Percentiles rank a stretch among this genome's conserved stretches.
Evolutionary conservation across 768 basidiomycete genomes (phyloP).

Genomic region (Suillus subluteus): DNA sequence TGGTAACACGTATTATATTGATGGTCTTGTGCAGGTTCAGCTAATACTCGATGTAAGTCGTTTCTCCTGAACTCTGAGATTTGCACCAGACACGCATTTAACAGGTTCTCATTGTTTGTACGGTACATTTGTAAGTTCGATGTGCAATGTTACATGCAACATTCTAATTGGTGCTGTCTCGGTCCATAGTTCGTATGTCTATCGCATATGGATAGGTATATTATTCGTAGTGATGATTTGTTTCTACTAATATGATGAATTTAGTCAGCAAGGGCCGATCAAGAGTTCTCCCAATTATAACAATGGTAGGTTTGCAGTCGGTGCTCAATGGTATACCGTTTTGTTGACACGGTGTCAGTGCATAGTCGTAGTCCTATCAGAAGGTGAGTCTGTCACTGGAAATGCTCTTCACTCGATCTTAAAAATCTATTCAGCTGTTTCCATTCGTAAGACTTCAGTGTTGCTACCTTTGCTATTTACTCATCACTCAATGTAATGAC

Average conservation of each 20-base stretch:
- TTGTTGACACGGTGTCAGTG: neutral
- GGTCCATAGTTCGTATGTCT: neutral
- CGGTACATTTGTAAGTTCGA: neutral
- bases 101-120: neutral
- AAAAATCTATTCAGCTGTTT: neutral
- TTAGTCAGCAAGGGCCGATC: neutral
- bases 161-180: neutral
- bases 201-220: slow-evolving; percentile 4
- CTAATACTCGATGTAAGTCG: neutral
- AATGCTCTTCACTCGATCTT: neutral
- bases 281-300: neutral
- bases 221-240: neutral
- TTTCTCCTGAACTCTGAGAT: neutral
- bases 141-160: neutral
- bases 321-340: neutral
- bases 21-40: neutral
- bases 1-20: neutral
- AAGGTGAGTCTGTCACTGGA: neutral
- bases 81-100: no score
- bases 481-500: no score
- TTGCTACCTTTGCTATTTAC: no score
- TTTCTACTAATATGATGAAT: neutral
- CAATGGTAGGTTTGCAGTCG: neutral
- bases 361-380: neutral
- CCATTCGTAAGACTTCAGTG: neutral